A percentile compares a stretch with the other conserved stretches of the same genome.
Conservation (phyloP, 2,329 filamentous ascomycete species). For the Trichothecium sympodiale region DNA sequence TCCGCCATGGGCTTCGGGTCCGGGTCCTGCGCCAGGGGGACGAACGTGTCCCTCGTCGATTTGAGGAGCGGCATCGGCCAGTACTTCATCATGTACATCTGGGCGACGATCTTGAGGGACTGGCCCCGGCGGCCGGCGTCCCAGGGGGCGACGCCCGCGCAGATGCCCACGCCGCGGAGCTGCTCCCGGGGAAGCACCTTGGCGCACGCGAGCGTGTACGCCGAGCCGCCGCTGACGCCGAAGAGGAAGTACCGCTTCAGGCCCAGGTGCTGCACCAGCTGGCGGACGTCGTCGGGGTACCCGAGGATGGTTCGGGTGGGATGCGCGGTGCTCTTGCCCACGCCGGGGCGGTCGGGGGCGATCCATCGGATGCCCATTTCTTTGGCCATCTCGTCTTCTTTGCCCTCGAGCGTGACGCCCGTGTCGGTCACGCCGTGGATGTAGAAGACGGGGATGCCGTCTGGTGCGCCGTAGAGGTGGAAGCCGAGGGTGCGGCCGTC, state of each 20-base stretch:
- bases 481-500: no score
- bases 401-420: constrained; percentile 1
- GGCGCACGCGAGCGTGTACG: constrained; percentile 5
- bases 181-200: constrained; percentile 1
- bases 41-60: not conserved
- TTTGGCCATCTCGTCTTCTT: not conserved
- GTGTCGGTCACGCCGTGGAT: constrained; percentile 2
- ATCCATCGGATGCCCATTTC: constrained; percentile 4
- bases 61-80: no score
- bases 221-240: constrained; percentile 2
- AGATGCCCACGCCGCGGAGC: constrained; percentile 3
- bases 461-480: no score
- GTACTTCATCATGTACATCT: not conserved
- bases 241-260: constrained; percentile 3
- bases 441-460: constrained; percentile 2
- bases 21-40: not conserved
- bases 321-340: constrained; percentile 2
- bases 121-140: not conserved
- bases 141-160: constrained; percentile 3
- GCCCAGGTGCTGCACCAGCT: constrained; percentile 2
- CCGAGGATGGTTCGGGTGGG: constrained; percentile 1
- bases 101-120: no score
- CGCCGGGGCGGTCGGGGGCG: constrained; percentile 4
- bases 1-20: not conserved
- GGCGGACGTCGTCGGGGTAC: constrained; percentile 3